These are phyloP conservation scores for Solanum chacoense DNA, from an alignment of 305 asterid species.

Conservation along the genomic window DNA sequence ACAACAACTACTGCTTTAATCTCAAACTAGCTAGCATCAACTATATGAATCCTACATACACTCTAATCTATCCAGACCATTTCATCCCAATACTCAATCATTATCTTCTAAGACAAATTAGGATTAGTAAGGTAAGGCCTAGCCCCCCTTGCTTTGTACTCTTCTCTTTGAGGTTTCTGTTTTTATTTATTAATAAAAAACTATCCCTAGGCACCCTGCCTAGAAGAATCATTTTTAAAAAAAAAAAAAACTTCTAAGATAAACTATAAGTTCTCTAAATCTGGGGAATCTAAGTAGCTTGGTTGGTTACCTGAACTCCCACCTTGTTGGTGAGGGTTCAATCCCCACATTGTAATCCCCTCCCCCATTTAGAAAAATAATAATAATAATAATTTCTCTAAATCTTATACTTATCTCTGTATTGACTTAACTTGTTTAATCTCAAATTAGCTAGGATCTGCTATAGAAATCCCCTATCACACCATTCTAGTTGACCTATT, in stretches of 20 bases:
- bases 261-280: neutral
- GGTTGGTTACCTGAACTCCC: neutral
- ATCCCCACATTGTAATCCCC: neutral
- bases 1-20: neutral
- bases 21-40: neutral
- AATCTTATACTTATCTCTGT: neutral
- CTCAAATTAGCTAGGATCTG: neutral
- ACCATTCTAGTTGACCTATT: neutral
- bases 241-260: neutral
- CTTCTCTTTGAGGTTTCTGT: neutral
- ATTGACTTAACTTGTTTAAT: neutral
- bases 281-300: neutral
- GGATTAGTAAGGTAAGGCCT: neutral
- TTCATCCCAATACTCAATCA: neutral
- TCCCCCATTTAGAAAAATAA: neutral
- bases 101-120: neutral
- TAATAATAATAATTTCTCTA: neutral
- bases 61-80: neutral
- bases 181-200: neutral
- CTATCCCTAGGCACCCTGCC: neutral
- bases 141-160: neutral
- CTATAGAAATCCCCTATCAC: neutral
- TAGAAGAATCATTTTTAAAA: neutral
- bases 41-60: neutral
- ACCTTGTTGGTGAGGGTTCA: neutral